Percentiles rank a stretch among this genome's conserved stretches.
These are phyloP conservation scores for Daldinia bambusicola DNA, from an alignment of 495 filamentous ascomycete species.

Conservation along the genomic window DNA sequence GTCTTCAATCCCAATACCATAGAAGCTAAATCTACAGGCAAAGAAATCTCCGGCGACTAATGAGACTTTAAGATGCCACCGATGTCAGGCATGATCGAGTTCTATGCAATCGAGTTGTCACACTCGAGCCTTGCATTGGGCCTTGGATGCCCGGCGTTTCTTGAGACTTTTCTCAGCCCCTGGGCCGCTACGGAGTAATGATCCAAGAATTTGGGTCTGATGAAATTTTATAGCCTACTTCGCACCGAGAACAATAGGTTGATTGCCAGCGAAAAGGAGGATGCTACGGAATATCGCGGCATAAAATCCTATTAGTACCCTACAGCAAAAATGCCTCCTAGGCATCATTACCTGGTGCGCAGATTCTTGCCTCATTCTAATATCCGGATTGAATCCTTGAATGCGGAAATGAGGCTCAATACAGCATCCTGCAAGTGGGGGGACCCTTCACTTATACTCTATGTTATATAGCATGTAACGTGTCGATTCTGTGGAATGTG, in stretches of 20 bases:
- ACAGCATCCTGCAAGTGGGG: slow-evolving; percentile 18
- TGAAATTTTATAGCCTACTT: slow-evolving; percentile 11
- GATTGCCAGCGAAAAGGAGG: background rate
- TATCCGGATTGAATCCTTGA: slow-evolving; percentile 31
- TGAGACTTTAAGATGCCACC: slow-evolving; percentile 32
- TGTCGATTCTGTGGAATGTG: slow-evolving; percentile 26
- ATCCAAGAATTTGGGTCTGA: slow-evolving; percentile 27
- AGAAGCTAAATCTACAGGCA: slow-evolving; percentile 14
- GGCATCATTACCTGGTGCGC: background rate
- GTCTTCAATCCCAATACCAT: slow-evolving; percentile 13
- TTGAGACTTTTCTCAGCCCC: slow-evolving; percentile 31
- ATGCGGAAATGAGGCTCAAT: slow-evolving; percentile 44
- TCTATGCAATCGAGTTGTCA: slow-evolving; percentile 21
- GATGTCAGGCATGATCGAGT: slow-evolving; percentile 21
- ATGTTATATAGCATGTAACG: slow-evolving; percentile 4
- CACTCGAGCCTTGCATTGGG: slow-evolving; percentile 5
- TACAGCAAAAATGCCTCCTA: background rate
- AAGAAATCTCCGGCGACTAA: slow-evolving; percentile 35
- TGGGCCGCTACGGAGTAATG: slow-evolving; percentile 21
- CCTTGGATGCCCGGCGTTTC: slow-evolving; percentile 13
- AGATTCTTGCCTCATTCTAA: slow-evolving; percentile 35
- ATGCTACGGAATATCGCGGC: slow-evolving; percentile 7
- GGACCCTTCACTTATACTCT: background rate
- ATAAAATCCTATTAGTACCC: slow-evolving; percentile 13
- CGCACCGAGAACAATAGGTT: slow-evolving; percentile 3